Evolutionary conservation across 2,329 filamentous ascomycete species (phyloP).

Genomic region (Zasmidium citrigriseum): DNA sequence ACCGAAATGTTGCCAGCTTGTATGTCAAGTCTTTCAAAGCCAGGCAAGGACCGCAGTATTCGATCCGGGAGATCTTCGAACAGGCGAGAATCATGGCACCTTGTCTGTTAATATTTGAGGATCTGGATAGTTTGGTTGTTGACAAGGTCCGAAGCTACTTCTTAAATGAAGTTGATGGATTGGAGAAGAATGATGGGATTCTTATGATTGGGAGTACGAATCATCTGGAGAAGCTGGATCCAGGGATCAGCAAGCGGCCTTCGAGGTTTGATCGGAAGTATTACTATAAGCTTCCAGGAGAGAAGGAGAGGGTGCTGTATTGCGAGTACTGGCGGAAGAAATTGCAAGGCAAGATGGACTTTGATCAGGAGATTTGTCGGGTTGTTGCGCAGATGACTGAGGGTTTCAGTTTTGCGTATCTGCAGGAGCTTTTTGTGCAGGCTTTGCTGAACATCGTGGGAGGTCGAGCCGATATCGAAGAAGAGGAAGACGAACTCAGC

Average conservation of each 20-base stretch:
- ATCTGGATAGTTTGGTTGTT: slow-evolving; percentile 67
- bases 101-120: slow-evolving; percentile 71
- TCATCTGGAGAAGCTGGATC: slow-evolving; percentile 64
- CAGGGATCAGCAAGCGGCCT: slow-evolving; percentile 62
- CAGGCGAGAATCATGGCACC: slow-evolving; percentile 65
- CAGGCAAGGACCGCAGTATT: slow-evolving; percentile 35
- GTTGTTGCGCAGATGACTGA: slow-evolving; percentile 62
- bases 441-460: slow-evolving; percentile 56
- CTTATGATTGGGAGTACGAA: slow-evolving; percentile 54
- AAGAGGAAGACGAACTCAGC: slow-evolving; percentile 17
- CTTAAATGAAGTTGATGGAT: slow-evolving; percentile 69
- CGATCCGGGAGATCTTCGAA: slow-evolving; percentile 57
- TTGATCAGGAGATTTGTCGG: slow-evolving; percentile 32
- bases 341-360: slow-evolving; percentile 55
- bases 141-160: slow-evolving; percentile 66
- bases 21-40: slow-evolving; percentile 45
- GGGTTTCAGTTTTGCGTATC: slow-evolving; percentile 67
- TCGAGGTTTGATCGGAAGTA: slow-evolving; percentile 69
- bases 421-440: slow-evolving; percentile 68
- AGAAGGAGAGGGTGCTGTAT: slow-evolving; percentile 59
- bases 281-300: slow-evolving; percentile 53
- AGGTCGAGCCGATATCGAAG: slow-evolving; percentile 22
- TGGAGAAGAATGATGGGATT: slow-evolving; percentile 69
- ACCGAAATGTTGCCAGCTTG: slow-evolving; percentile 38
- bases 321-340: slow-evolving; percentile 64